A percentile compares a stretch with the other conserved stretches of the same genome.
Conservation (phyloP, 2,329 filamentous ascomycete species). For the Sclerotinia borealis region DNA sequence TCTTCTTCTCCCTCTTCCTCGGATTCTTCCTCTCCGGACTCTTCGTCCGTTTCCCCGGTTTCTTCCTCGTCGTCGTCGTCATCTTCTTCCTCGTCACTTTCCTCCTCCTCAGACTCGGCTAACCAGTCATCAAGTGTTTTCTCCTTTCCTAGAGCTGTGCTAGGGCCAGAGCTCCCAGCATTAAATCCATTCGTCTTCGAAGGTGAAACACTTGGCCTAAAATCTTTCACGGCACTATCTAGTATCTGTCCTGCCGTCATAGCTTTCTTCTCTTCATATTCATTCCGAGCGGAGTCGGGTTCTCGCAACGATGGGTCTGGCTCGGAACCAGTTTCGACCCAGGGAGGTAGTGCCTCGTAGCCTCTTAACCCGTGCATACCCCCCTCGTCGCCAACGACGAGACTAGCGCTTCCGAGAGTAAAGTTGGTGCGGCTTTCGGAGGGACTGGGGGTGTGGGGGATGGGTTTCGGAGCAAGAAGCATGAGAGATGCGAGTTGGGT, state of each 20-base stretch:
- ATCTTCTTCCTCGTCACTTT: conserved; percentile 43
- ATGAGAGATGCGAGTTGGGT: conserved; percentile 84
- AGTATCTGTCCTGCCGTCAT: conserved; percentile 58
- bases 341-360: conserved; percentile 74
- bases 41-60: conserved; percentile 25
- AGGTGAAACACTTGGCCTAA: conserved; percentile 30
- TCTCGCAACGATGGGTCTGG: conserved; percentile 71
- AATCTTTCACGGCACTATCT: conserved; percentile 48
- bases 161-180: conserved; percentile 15
- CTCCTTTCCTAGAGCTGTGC: conserved; percentile 35
- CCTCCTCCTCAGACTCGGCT: conserved; percentile 49
- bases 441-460: conserved; percentile 83
- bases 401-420: conserved; percentile 74
- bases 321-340: conserved; percentile 75
- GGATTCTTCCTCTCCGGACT: conserved; percentile 11
- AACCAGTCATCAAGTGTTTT: conserved; percentile 95
- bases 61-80: conserved; percentile 42
- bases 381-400: conserved; percentile 73
- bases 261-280: conserved; percentile 35
- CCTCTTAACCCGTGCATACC: conserved; percentile 69
- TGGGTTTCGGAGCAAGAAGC: conserved; percentile 88
- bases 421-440: conserved; percentile 76
- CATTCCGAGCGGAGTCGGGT: conserved; percentile 39
- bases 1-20: conserved; percentile 25
- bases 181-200: conserved; percentile 44